These are phyloP conservation scores for Podaxis sp. DNA, from an alignment of 768 basidiomycete genomes.

Conservation along the genomic window DNA sequence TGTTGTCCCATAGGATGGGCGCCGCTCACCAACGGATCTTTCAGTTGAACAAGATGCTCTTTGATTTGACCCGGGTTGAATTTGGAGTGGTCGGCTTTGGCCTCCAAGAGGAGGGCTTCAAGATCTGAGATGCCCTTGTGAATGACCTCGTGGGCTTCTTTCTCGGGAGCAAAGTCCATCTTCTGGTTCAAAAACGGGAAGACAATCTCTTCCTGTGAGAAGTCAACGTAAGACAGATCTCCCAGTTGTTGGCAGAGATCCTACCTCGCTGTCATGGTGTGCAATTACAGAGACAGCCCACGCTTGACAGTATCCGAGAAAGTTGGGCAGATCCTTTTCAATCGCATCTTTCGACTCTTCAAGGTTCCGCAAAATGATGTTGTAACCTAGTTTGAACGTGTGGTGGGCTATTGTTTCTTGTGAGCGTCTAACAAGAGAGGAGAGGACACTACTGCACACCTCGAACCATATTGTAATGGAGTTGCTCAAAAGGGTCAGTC, in stretches of 20 bases:
- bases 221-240: background rate
- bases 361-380: background rate
- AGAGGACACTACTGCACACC: background rate
- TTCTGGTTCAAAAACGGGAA: conserved; percentile 12
- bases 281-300: background rate
- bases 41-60: background rate
- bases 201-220: background rate
- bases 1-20: background rate
- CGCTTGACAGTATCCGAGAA: conserved; percentile 11
- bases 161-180: conserved; percentile 11
- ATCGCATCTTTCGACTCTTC: background rate
- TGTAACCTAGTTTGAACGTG: conserved; percentile 12
- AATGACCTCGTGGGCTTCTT: conserved; percentile 7
- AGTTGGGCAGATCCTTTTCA: conserved; percentile 6
- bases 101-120: background rate
- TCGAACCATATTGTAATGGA: conserved; percentile 14
- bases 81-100: conserved; percentile 6
- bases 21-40: conserved; percentile 5
- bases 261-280: conserved; percentile 11
- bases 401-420: conserved; percentile 1
- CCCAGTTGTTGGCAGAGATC: background rate
- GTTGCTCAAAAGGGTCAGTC: conserved; percentile 3
- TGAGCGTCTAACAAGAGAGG: background rate
- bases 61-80: conserved; percentile 4
- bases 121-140: conserved; percentile 1